Evolutionary conservation across 2,329 filamentous ascomycete genomes (phyloP), one percentile per base, ranked within the genome.

Genomic region (Huntiella savannae): DNA sequence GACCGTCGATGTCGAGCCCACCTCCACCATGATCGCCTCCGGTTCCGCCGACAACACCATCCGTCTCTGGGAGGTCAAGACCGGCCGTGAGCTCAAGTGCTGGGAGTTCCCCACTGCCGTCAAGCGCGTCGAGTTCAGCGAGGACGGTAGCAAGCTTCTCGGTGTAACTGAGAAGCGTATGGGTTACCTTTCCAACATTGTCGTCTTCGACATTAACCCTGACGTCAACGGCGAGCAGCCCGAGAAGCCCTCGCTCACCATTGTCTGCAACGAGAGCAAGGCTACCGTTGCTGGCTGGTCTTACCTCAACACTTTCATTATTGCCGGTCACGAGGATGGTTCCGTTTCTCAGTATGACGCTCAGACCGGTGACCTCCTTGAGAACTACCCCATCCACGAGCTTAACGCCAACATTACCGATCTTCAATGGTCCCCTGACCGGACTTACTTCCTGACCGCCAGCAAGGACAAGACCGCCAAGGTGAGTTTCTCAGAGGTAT

Each of bases 151-250:
- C 59, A 77, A 83, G 67, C 71, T 98, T 57, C 70, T 98, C 54
- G 88, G 85, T 53, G 87, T 98, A 53, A 98, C 91, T 46, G 91
- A 98, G 71, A 94, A 95, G 81, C 85, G 91, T 58, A 94, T 93
- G 77, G 91, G 91, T 55, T 88, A 85, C 66, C 72, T 96, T 54
- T 85, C 84, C 60, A 93, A 87, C 55, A 95, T 98, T 58, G 79
- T 88, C 52, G 86, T 96, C 53, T 74, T 92, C 60, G 83, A 94
- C 62, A 82, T 98, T 71, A 79, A 77, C 63, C 75, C 79, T 54
- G 86, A 93, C 59, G 73, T 82, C 53, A 70, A 87, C 53, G 84
- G 79, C 52, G 76, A 84, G 62, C 91, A 98, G 71, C 76, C 70
- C 54, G 77, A 86, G 57, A 87, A 95, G 68, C 82, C 79, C 58